A percentile compares a stretch with the other conserved stretches of the same genome.
Evolutionary conservation across 495 filamentous ascomycete species (phyloP).

Genomic region (Xylaria sp.): DNA sequence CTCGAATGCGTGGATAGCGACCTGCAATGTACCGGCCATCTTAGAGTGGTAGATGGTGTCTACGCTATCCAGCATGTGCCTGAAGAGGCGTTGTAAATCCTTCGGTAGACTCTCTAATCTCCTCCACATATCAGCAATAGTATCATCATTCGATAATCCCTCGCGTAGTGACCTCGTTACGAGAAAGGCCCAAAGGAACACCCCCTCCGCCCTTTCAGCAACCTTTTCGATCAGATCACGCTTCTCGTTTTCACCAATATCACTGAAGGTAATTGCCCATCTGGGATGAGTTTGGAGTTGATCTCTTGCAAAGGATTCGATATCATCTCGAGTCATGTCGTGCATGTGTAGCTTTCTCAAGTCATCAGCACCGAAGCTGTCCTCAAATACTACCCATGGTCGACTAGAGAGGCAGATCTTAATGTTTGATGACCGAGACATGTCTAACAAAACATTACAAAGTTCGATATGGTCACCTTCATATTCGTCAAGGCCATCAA

Average conservation of each 20-base stretch:
- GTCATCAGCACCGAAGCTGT: background rate
- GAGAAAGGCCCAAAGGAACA: background rate
- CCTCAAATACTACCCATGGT: background rate
- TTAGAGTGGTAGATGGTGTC: background rate
- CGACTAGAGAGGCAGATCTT: background rate
- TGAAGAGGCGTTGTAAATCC: background rate
- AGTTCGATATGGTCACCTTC: background rate
- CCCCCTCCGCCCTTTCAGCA: background rate
- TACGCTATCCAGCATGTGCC: background rate
- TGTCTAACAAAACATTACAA: background rate
- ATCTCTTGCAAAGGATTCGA: background rate
- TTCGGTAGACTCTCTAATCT: background rate
- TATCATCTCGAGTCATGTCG: constrained; percentile 2
- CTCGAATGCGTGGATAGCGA: background rate
- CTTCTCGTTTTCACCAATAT: background rate
- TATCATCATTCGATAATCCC: background rate
- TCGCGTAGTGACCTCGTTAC: background rate
- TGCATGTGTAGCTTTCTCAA: background rate
- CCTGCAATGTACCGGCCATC: background rate
- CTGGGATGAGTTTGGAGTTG: background rate
- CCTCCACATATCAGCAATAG: background rate
- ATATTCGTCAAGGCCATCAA: too few relatives aligned
- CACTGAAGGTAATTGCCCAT: background rate
- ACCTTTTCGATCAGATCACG: background rate
- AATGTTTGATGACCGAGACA: background rate